Evolutionary conservation across 2,329 filamentous ascomycete genomes (phyloP), one percentile per base, ranked within the genome.

Genomic region (Xylaria sp.): DNA sequence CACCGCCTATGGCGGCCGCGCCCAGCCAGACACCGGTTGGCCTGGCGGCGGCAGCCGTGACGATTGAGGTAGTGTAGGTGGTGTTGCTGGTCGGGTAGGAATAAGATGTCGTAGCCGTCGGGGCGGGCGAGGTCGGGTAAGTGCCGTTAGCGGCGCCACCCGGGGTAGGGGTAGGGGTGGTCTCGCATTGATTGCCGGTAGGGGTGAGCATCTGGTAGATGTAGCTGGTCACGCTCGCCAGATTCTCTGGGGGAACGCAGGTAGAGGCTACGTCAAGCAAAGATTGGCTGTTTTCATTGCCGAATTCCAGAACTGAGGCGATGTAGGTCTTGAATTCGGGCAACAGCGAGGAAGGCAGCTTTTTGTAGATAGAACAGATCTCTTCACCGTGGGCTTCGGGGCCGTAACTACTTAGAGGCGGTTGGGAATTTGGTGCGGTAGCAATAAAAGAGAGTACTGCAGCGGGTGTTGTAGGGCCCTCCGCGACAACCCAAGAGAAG

Each of bases 1-100:
- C 37, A 40, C 73, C 75, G 40, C 75, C 75, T 13, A 74, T 71
- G 16, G 75, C 75, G 27, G 72, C 64, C 8, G 73, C 75, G 32
- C 74, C 75, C 2, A 73, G 66, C n/a, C 72, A 25, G 40, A 72
- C 42, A 12, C 74, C 75, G 6, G 74, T 76, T 10, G 73, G 71
- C 9, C 69, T 70, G 18, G 72, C 63, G 44, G 72, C 75, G 32
- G 63, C 66, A 21, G 42, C 74, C 16, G 47, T 68, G 5, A 66
- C 32, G 51, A 70, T 29, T 2, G 70, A 61, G 13, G 69, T 70
- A 37, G 65, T 16, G 37, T 58, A 63, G 16, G 58, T 61, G 21
- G 54, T 47, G 54, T 60, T 60, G 54, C 60, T 40, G 16, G 10
- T 29, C 18, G 10, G 40, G 23, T 42, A 23, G 3, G 51, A 2